Percentiles rank a stretch among this genome's conserved stretches.
phyloP scores from a whole-genome alignment of 176 grass and related monocot species.

The Puccinellia tenuiflora region DNA sequence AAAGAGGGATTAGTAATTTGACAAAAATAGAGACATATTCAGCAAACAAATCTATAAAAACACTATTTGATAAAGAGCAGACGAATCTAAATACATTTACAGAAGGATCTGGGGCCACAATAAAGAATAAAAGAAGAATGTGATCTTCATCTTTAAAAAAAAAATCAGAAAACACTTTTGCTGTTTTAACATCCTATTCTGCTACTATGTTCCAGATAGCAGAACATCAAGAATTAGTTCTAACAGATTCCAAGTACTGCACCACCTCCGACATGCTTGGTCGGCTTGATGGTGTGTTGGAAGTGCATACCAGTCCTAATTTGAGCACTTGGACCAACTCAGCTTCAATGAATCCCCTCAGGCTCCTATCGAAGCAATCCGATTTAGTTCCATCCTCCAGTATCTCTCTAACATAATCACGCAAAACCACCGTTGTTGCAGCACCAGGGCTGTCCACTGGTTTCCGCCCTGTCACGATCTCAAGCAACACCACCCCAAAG shows the following conservation, averaged over 20 bases:
- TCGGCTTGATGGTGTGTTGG: constrained; percentile 63
- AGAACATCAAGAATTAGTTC: constrained; percentile 59
- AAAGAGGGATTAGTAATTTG: constrained; percentile 16
- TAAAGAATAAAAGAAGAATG: constrained; percentile 72
- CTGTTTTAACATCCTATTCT: constrained; percentile 47
- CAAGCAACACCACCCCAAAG: constrained; percentile 91
- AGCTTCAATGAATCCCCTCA: constrained; percentile 63
- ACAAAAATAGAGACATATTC: constrained; percentile 51
- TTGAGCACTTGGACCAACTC: constrained; percentile 96
- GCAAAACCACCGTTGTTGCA: constrained; percentile 45
- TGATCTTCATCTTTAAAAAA: constrained; percentile 33
- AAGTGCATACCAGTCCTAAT: constrained; percentile 88
- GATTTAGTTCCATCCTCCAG: constrained; percentile 72
- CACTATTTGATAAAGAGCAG: not conserved
- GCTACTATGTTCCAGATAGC: constrained; percentile 26
- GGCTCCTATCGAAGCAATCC: constrained; percentile 71
- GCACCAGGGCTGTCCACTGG: constrained; percentile 66
- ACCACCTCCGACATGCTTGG: constrained; percentile 97
- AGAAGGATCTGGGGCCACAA: constrained; percentile 29
- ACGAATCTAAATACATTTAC: constrained; percentile 57
- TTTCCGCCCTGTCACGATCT: constrained; percentile 84
- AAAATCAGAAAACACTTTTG: constrained; percentile 43
- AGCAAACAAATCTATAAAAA: constrained; percentile 1
- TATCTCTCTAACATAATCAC: constrained; percentile 72
- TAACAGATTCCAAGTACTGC: constrained; percentile 93